Percentiles rank a stretch among this genome's conserved stretches.
Evolutionary conservation across 2,329 filamentous ascomycete species (phyloP).

Genomic region (Neopestalotiopsis clavispora): DNA sequence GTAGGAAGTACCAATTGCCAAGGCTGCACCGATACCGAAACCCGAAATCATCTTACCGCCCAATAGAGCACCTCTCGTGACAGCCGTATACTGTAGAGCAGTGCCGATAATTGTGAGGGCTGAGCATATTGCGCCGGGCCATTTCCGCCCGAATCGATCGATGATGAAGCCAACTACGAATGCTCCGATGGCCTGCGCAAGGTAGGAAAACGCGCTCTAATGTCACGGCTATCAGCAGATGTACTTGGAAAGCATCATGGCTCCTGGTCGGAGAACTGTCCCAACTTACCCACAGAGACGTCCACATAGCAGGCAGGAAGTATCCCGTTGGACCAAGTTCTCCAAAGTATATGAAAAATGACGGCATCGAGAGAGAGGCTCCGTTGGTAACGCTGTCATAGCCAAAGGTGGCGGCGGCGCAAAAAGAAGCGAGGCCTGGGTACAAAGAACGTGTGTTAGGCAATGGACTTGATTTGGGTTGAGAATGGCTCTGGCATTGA

Average conservation of each 20-base stretch:
- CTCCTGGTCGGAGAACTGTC: not conserved
- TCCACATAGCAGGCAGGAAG: not conserved
- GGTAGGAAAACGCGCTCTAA: not conserved
- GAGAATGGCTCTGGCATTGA: not conserved
- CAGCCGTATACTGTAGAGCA: not conserved
- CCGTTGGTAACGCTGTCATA: not conserved
- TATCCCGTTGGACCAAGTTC: not conserved
- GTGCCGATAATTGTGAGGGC: not conserved
- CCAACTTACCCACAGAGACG: not conserved
- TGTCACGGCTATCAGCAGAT: not conserved
- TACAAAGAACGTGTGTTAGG: not conserved
- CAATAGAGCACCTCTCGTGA: not conserved
- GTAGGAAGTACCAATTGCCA: not conserved
- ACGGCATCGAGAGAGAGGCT: not conserved
- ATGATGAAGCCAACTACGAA: not conserved
- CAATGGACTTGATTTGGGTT: not conserved
- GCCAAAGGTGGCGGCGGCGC: not conserved
- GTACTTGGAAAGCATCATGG: not conserved
- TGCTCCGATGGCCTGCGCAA: not conserved
- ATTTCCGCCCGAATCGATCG: not conserved
- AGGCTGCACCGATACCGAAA: not conserved
- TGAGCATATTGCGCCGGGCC: not conserved
- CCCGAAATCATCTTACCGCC: slow-evolving; percentile 1
- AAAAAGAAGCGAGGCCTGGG: not conserved
- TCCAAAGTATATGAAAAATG: not conserved